Evolutionary conservation across 2,329 filamentous ascomycete species (phyloP).

Genomic region (Alternaria ventricosa): DNA sequence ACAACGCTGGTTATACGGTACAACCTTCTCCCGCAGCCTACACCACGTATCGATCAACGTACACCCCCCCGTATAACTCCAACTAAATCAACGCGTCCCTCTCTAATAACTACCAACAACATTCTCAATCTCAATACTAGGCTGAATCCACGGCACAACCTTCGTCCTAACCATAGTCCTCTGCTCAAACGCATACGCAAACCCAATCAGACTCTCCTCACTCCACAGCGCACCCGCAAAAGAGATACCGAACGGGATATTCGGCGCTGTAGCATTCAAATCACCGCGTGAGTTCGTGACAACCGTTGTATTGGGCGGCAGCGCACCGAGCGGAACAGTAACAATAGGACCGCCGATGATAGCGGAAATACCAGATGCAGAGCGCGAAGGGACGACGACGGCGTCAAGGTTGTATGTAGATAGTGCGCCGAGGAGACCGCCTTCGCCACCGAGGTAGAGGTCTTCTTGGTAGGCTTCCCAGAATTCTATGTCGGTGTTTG

Average conservation of each 20-base stretch:
- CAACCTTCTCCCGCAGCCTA: not conserved
- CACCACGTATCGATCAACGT: too few species aligned
- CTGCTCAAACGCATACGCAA: constrained; percentile 74
- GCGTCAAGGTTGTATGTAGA: constrained; percentile 65
- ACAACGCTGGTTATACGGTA: not conserved
- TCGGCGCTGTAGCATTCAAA: constrained; percentile 62
- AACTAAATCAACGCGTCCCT: too few species aligned
- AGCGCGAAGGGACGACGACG: constrained; percentile 64
- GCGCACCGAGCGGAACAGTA: constrained; percentile 68
- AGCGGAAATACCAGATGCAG: constrained; percentile 58
- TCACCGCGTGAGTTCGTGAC: constrained; percentile 55
- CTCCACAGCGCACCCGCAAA: constrained; percentile 68
- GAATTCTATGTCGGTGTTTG: constrained; percentile 64
- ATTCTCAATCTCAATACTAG: constrained; percentile 57
- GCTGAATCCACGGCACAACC: constrained; percentile 58
- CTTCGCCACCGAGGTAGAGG: constrained; percentile 62
- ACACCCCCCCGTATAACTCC: too few species aligned
- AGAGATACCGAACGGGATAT: constrained; percentile 66
- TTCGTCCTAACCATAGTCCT: constrained; percentile 57
- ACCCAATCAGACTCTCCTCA: constrained; percentile 67
- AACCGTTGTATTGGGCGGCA: constrained; percentile 58
- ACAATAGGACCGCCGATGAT: constrained; percentile 67
- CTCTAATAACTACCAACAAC: constrained; percentile 42
- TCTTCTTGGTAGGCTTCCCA: constrained; percentile 63
- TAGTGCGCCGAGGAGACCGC: constrained; percentile 68